Evolutionary conservation across 257 asterid genomes (phyloP).

Genomic region (Rhazya stricta): DNA sequence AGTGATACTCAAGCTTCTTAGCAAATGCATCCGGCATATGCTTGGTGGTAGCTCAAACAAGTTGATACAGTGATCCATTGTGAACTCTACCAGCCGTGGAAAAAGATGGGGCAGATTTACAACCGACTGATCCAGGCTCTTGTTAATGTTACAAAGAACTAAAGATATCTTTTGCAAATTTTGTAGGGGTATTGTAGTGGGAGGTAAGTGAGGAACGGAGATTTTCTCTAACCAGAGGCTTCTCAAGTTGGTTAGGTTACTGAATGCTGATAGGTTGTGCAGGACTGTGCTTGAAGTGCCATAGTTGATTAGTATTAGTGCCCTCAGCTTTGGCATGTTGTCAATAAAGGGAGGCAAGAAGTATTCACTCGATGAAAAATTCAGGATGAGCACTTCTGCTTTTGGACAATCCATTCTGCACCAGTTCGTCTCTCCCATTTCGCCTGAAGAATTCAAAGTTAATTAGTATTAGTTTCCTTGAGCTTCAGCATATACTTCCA

Average conservation of each 20-base stretch:
- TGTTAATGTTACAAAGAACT: slow-evolving; percentile 58
- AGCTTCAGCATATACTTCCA: not conserved
- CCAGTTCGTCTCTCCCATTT: slow-evolving; percentile 81
- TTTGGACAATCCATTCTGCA: slow-evolving; percentile 68
- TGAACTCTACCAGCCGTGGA: slow-evolving; percentile 75
- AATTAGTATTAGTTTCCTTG: not conserved
- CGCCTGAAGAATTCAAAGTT: slow-evolving; percentile 35
- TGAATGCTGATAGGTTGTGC: slow-evolving; percentile 54
- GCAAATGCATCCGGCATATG: slow-evolving; percentile 54
- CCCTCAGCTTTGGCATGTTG: slow-evolving; percentile 76
- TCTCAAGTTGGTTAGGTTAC: slow-evolving; percentile 52
- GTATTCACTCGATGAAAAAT: slow-evolving; percentile 57
- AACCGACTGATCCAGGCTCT: slow-evolving; percentile 36
- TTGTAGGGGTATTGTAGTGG: slow-evolving; percentile 51
- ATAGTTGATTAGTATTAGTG: slow-evolving; percentile 68
- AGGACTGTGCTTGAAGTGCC: slow-evolving; percentile 44
- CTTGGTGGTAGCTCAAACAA: slow-evolving; percentile 51
- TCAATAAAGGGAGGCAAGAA: slow-evolving; percentile 68
- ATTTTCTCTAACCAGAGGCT: slow-evolving; percentile 90
- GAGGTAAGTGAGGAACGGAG: slow-evolving; percentile 51
- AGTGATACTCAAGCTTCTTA: slow-evolving; percentile 68
- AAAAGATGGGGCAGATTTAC: slow-evolving; percentile 54
- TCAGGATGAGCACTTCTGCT: slow-evolving; percentile 81
- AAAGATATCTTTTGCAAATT: slow-evolving; percentile 61
- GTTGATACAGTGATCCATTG: slow-evolving; percentile 89